Base-by-base conservation (phyloP, 352 stramenopile genomes). In the Globisporangium perplexum region DNA sequence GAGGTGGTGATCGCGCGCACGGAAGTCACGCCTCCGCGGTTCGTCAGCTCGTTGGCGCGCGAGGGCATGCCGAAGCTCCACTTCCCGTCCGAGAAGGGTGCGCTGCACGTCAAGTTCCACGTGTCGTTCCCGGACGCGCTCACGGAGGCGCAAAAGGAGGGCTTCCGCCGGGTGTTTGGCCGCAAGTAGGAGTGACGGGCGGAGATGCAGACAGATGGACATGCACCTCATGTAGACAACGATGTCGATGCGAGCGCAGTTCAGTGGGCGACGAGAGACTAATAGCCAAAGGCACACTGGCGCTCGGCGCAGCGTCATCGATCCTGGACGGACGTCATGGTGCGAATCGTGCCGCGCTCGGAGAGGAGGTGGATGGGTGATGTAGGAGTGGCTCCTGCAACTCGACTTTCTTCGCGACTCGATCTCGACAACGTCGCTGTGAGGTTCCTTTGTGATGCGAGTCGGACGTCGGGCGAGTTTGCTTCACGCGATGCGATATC, bases 51-150 rank as follows among this genome's bases (percentile, higher is more conserved):
- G 56, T 60, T 98, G 20, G 64, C 72, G n/a, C 74, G 83, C 50
- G 96, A 99, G 66, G 96, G 96, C 48, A 98, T 99, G 95, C 95
- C 96, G 17, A 83, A 97, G 60, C 72, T 95, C 49, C 90, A 97
- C 66, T 84, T 88, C 20, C 69, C 89, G 22, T 95, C 83, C 18
- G 79, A 96, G 59, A 74, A 57, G 33, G 73, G 95, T 18, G 73
- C 97, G 61, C 66, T 99, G 49, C 96, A 96, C 68, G 91, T 98
- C 55, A 98, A 96, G 33, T 98, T 98, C 72, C 87, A 98, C 55
- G 93, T 99, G 4, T 65, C 90, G 57, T 98, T 98, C 68, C 96
- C 96, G 8, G 83, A 96, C 46, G 59, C 71, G 22, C 79, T 99
- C 45, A 89, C 80, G 6, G 65, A 86, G 6, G 68, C 87, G 43